Percentiles rank a stretch among this genome's conserved stretches.
phyloP scores from a whole-genome alignment of 352 stramenopile species.

The Phytopythium montanum region DNA sequence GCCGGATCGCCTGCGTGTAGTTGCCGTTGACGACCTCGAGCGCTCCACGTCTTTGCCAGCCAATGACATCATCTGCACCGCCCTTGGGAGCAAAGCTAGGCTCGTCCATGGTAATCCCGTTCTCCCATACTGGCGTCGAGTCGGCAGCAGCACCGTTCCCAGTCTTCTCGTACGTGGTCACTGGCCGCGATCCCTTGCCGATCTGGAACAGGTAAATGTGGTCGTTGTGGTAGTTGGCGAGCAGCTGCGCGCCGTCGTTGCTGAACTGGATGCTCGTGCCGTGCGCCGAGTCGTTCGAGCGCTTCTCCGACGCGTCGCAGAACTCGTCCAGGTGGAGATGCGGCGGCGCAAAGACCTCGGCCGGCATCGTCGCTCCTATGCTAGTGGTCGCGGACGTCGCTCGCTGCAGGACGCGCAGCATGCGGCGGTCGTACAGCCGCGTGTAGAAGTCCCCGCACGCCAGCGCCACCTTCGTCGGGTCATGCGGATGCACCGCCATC shows the following conservation, averaged over 20 bases:
- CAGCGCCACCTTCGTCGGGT: conserved; percentile 66
- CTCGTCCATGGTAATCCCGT: conserved; percentile 42
- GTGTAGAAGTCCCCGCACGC: conserved; percentile 82
- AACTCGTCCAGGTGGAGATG: conserved; percentile 68
- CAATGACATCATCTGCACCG: conserved; percentile 6
- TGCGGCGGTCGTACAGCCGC: conserved; percentile 72
- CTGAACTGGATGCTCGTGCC: conserved; percentile 83
- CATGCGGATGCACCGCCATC: conserved; percentile 64
- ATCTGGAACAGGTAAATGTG: conserved; percentile 83
- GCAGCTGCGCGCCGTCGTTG: conserved; percentile 55
- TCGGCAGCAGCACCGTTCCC: conserved; percentile 7
- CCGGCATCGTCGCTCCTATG: conserved; percentile 35
- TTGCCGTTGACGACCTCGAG: conserved; percentile 17
- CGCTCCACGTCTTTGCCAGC: conserved; percentile 5
- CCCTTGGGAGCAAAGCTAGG: conserved; percentile 12
- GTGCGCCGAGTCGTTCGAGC: conserved; percentile 52
- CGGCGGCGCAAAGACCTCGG: conserved; percentile 68
- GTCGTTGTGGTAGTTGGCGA: conserved; percentile 85
- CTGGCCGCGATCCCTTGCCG: conserved; percentile 17
- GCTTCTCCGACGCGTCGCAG: conserved; percentile 32
- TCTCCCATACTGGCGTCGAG: conserved; percentile 22
- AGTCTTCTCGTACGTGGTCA: conserved; percentile 8
- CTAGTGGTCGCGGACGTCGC: conserved; percentile 13
- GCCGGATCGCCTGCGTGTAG: conserved; percentile 35
- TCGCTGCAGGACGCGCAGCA: conserved; percentile 52